Conservation (phyloP, 1,139 yeast species). For the Blastobotrys proliferans region DNA sequence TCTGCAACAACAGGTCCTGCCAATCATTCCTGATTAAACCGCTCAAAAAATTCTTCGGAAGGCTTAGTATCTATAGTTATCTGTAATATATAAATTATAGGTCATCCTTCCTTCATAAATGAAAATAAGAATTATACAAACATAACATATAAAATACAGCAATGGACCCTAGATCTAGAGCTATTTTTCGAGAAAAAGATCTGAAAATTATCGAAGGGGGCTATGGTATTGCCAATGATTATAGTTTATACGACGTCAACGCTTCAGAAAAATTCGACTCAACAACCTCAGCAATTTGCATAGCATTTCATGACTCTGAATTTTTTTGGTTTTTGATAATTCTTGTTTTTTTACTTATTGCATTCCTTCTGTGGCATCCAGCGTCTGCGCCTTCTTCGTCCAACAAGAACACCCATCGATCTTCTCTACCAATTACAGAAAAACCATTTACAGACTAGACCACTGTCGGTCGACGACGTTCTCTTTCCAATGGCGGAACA, state of each 20-base stretch:
- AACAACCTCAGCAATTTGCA: background rate
- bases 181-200: conserved; percentile 9
- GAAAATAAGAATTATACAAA: background rate
- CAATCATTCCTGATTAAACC: no score
- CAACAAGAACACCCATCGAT: no score
- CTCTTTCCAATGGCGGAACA: conserved; percentile 84
- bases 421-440: no score
- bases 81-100: no score
- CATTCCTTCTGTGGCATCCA: no score
- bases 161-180: conserved; percentile 11
- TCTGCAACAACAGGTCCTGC: no score
- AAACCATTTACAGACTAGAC: no score
- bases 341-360: no score
- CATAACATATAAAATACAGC: background rate
- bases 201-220: conserved; percentile 10
- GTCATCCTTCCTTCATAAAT: background rate
- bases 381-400: no score
- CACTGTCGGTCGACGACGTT: conserved; percentile 52
- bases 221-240: conserved; percentile 8
- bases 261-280: background rate
- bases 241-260: background rate
- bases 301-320: background rate
- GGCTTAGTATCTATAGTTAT: no score
- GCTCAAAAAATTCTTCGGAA: no score
- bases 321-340: background rate